Evolutionary conservation across 2,329 filamentous ascomycete genomes (phyloP), one percentile per base, ranked within the genome.

Genomic region (Tolypocladium album): DNA sequence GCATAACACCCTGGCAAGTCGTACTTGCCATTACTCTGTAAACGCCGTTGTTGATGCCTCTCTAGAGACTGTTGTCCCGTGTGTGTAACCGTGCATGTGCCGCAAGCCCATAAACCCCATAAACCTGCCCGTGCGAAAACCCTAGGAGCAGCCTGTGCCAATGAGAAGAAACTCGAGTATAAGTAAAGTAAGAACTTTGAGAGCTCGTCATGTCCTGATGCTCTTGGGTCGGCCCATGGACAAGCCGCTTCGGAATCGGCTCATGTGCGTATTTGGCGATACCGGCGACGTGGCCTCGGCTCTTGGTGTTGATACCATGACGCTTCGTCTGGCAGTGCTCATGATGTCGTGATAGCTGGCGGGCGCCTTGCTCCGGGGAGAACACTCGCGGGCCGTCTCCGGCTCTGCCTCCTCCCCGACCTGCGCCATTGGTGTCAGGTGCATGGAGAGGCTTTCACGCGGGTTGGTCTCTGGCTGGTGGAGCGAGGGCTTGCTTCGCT

Each of bases 401-500:
- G 43, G 66, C 62, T 69, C 68, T 42, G 67, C 63, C 34, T 71
- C 69, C 57, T 74, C 72, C 38, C 69, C 70, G 40, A 72, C 68
- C 61, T 75, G 71, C 60, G 71, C 72, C 67, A 73, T 72, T 55
- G 66, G 61, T 38, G 55, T 58, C 62, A 59, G 61, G 59, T 62
- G 61, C 59, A 64, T 38, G 59, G 68, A 61, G 56, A 76, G 64
- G 60, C 66, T 72, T 50, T 76, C 74, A 22, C 69, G 69, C 9
- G 74, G 71, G 43, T 67, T 66, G n/a, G 67, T 67, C 39, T 72
- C 72, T 53, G 72, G 68, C 15, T 70, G 64, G 64, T 72, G 75
- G 62, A 85, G 73, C 31, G 74, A 73, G 9, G 79, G 79, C 59
- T 76, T 76, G 73, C 82, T 85, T 63, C 79, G 77, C 76, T 82